Conservation (phyloP, 352 stramenopile genomes). For the Pythium sp. region DNA sequence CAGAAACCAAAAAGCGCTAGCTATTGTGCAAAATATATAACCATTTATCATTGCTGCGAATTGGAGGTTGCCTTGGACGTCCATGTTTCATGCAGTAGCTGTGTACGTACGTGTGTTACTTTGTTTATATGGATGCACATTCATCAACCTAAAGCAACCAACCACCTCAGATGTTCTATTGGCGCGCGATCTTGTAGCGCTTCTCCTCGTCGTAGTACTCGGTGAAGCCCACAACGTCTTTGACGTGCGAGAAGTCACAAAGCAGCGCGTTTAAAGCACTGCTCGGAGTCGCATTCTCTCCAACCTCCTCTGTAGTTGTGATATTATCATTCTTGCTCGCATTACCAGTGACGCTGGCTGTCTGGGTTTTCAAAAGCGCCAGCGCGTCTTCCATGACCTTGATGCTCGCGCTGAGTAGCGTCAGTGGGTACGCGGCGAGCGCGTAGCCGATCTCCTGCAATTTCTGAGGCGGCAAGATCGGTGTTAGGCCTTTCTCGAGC, state of each 20-base stretch:
- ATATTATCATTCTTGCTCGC: neutral
- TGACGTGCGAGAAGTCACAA: slow-evolving; percentile 87
- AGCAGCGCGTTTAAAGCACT: slow-evolving; percentile 20
- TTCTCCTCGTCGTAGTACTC: slow-evolving; percentile 89
- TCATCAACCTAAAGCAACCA: neutral
- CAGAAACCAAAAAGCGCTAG: slow-evolving; percentile 4
- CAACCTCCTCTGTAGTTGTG: slow-evolving; percentile 20
- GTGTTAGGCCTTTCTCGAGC: slow-evolving; percentile 92
- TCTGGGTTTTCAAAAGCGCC: slow-evolving; percentile 70
- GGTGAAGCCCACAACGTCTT: slow-evolving; percentile 93
- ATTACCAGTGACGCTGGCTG: neutral
- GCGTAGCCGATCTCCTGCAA: slow-evolving; percentile 92
- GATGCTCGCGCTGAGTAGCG: slow-evolving; percentile 91
- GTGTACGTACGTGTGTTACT: neutral
- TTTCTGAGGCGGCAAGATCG: slow-evolving; percentile 80
- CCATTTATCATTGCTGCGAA: neutral
- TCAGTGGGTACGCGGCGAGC: slow-evolving; percentile 92
- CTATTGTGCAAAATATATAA: neutral
- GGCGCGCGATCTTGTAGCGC: slow-evolving; percentile 24
- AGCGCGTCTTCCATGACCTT: slow-evolving; percentile 91
- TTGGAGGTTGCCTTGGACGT: neutral
- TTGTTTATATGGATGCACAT: neutral
- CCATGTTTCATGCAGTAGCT: neutral
- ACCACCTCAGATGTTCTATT: neutral
- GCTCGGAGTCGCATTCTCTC: slow-evolving; percentile 33